Percentiles rank a stretch among this genome's conserved stretches.
These are phyloP conservation scores for Panaeolus cyanescens DNA, from an alignment of 768 basidiomycete genomes.

Conservation along the genomic window DNA sequence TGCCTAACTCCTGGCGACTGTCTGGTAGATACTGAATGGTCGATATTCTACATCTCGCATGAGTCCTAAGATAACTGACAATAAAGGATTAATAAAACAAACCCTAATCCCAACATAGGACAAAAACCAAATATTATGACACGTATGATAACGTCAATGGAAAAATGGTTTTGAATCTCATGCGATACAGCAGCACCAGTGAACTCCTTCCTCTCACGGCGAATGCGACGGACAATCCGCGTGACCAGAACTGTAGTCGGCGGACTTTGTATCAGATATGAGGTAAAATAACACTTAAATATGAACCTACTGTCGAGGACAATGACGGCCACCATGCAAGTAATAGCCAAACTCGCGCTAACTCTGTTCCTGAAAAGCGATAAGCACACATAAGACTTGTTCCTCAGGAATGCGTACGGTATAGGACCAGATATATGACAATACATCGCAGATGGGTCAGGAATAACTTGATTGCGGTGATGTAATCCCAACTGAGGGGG, in stretches of 20 bases:
- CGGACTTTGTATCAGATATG: too few relatives aligned
- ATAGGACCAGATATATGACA: too few relatives aligned
- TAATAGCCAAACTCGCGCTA: slow-evolving; percentile 8
- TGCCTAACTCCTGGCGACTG: too few relatives aligned
- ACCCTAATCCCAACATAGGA: slow-evolving; percentile 10
- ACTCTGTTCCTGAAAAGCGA: slow-evolving; percentile 3
- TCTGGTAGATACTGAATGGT: too few relatives aligned
- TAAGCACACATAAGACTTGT: too few relatives aligned
- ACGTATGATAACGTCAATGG: slow-evolving; percentile 1
- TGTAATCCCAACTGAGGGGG: too few relatives aligned
- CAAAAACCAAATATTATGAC: slow-evolving; percentile 7
- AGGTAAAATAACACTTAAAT: too few relatives aligned
- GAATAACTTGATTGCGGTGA: too few relatives aligned
- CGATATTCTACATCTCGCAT: too few relatives aligned
- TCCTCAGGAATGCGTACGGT: too few relatives aligned
- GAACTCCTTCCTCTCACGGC: neutral
- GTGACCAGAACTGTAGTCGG: neutral
- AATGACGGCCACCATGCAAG: slow-evolving; percentile 10
- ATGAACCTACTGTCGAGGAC: slow-evolving; percentile 11
- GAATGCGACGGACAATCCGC: neutral
- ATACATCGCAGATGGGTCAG: too few relatives aligned
- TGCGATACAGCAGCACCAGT: neutral
- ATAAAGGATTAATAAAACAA: neutral
- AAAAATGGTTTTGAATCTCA: neutral
- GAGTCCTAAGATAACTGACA: too few relatives aligned